phyloP scores from a whole-genome alignment of 495 filamentous ascomycete species.

The Lindgomyces ingoldianus region DNA sequence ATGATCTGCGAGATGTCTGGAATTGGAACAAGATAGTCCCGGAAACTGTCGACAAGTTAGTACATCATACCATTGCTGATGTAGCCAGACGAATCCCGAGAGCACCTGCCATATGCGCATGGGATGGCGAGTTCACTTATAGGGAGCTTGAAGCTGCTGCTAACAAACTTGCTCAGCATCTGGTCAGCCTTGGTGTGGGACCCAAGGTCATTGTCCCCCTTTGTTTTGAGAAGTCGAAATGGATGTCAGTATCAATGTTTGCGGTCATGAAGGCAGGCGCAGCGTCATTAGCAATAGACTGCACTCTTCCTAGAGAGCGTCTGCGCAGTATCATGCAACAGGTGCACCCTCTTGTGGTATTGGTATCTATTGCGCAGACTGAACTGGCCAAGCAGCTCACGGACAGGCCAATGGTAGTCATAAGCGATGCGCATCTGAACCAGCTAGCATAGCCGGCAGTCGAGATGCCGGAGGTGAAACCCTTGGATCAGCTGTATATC shows the following conservation, averaged over 20 bases:
- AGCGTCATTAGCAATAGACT: slow-evolving; percentile 3
- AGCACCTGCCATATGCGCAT: slow-evolving; percentile 9
- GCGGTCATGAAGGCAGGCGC: slow-evolving; percentile 9
- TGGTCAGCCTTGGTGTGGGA: not conserved
- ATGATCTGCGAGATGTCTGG: no score
- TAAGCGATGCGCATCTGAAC: no score
- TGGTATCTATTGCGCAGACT: not conserved
- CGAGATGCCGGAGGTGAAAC: not conserved
- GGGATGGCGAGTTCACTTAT: slow-evolving; percentile 10
- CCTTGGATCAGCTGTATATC: not conserved
- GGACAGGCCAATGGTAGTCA: no score
- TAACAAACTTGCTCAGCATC: not conserved
- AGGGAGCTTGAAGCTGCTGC: not conserved
- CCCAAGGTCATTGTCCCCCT: not conserved
- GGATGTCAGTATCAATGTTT: slow-evolving; percentile 3
- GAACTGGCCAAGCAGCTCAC: not conserved
- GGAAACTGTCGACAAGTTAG: slow-evolving; percentile 2
- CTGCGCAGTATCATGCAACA: not conserved
- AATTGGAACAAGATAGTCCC: slow-evolving; percentile 5
- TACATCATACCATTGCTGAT: no score
- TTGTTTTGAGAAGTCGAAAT: slow-evolving; percentile 14
- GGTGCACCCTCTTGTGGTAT: not conserved
- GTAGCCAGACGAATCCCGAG: not conserved
- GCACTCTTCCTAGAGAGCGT: not conserved
- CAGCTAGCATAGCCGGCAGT: no score